Evolutionary conservation across 257 asterid species (phyloP), one percentile per base, ranked within the genome.

Genomic region (Solanum infundibuliforme): DNA sequence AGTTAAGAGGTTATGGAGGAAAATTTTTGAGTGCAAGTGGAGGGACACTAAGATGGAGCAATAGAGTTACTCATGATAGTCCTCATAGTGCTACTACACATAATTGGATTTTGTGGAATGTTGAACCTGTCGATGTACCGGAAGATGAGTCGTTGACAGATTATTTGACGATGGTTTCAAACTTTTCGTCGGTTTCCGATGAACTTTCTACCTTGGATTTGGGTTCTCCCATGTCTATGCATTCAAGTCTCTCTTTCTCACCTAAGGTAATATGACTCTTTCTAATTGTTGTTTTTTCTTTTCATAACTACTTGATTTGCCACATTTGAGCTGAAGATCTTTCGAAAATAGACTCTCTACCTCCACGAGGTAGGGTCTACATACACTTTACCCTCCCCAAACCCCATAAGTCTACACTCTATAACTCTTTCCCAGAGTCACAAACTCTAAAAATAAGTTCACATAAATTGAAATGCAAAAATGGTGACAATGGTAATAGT

Each of bases 21-120:
- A 96, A 94, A 2, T 96, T 83, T 86, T 85, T 97, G 38, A 91
- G 98, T 62, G 99, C 97, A 0, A 97, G 95, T 93, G 99, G 99
- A 76, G 99, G 98, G 14, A 92, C 98, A 83, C 99, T 95, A 86
- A 98, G 98, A 86, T 97, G 99, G 99, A 90, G 98, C 88, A 94
- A 94, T 66, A 90, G 98, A 65, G 93, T 95, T 12, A 96, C 98
- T 74, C 99, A 96, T 43, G 99, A 97, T 41, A 89, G 83, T 36
- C 94, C 95, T 12, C 88, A 87, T 21, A 88, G 91, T 77, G 92
- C 92, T 81, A 92, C 95, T 21, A 90, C 94, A 55, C 91, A 91
- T 41, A 91, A 91, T 55, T 95, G 99, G 99, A 89, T 93, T 31
- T 89, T 96, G 25, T 97, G 99, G 99, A 96, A 91, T 1, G 97